Base-by-base conservation (phyloP, 139 green algal species). In the Auxenochlorella pyrenoidosa region DNA sequence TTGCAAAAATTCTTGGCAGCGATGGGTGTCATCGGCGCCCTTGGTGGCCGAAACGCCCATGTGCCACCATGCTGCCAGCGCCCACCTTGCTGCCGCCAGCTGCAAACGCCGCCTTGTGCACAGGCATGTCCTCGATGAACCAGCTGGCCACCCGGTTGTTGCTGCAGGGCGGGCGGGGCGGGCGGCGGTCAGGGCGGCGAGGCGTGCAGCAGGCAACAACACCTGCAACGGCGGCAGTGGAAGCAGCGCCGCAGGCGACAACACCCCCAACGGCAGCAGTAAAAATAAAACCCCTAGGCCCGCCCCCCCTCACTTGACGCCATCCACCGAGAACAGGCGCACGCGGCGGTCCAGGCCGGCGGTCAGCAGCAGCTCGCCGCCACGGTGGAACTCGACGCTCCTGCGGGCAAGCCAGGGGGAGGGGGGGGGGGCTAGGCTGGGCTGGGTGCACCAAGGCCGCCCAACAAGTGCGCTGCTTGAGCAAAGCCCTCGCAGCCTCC, bases 61-160 rank as follows among this genome's bases (percentile, higher is more conserved):
- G n/a, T n/a, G n/a, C 47, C 47, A 18, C 47, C 8, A 54, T 10
- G 47, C 47, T 54, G 47, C 47, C 47, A 54, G 47, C 47, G 68
- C 54, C 5, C 58, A 81, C 73, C 80, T 91, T 66, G 36, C 51
- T 86, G 81, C 94, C 92, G 51, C 92, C 92, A 8, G 47, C 82
- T 5, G 93, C 91, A 90, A 99, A 99, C 30, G 90, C 93, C 0
- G 97, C 97, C 19, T 91, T 88, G 71, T 94, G 90, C 28, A 99
- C 91, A n/a, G 97, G 97, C 84, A 95, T 94, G 89, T 99, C 95
- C 36, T 96, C 91, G 0, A 99, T 84, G 87, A 93, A 96, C 21
- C 98, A 86, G 63, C 84, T 91, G 87, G 98, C 95, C 34, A 98
- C 90, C 77, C 94, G 91, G 12, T 94, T 91, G 89, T 99, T 99